phyloP scores from a whole-genome alignment of 169 alveolate genomes.

The Plasmodium gaboni region DNA sequence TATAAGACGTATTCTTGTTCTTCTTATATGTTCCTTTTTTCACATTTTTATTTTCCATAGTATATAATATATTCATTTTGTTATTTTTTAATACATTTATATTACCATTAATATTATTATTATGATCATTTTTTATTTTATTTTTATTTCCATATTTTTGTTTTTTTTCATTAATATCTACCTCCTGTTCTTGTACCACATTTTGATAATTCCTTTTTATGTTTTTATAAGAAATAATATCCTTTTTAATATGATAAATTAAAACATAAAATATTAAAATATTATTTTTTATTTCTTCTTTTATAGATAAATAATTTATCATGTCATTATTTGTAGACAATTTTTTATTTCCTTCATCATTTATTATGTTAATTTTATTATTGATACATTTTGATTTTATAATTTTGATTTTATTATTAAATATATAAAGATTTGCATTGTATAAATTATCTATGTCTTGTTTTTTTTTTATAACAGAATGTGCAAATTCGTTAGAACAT shows the following conservation, averaged over 20 bases:
- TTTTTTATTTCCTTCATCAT: not conserved
- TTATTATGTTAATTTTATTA: not conserved
- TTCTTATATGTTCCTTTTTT: not conserved
- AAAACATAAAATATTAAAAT: constrained; percentile 46
- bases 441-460: constrained; percentile 18
- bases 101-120: not conserved
- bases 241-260: constrained; percentile 12
- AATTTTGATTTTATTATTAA: constrained; percentile 36
- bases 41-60: not conserved
- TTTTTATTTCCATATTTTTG: not conserved
- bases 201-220: not conserved
- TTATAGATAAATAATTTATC: constrained; percentile 18
- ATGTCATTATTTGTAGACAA: constrained; percentile 27
- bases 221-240: not conserved
- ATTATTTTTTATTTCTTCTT: constrained; percentile 59
- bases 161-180: not conserved
- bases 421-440: constrained; percentile 33
- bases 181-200: not conserved
- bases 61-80: not conserved
- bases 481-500: constrained; percentile 13
- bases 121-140: not conserved
- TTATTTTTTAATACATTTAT: not conserved
- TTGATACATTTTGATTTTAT: not conserved
- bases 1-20: not conserved
- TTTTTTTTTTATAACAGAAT: constrained; percentile 20